These are phyloP conservation scores for Pichia sp. DNA, from an alignment of 1,139 yeast species.

Conservation along the genomic window DNA sequence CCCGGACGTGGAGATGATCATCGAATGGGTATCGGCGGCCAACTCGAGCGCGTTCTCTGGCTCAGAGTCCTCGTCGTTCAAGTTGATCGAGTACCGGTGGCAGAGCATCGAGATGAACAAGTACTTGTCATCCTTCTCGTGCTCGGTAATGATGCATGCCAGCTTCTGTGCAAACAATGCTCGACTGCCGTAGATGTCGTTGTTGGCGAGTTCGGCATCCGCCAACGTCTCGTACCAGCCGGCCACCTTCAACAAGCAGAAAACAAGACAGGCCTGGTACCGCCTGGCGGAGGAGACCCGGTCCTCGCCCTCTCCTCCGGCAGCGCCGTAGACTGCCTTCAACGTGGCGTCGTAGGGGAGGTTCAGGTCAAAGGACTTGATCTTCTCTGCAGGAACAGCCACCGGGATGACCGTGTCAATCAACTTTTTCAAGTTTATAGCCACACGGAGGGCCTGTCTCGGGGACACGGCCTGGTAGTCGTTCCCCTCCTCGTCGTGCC, in stretches of 20 bases:
- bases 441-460: constrained; percentile 68
- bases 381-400: constrained; percentile 46
- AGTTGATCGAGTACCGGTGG: constrained; percentile 64
- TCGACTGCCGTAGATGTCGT: constrained; percentile 56
- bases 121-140: constrained; percentile 55
- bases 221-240: constrained; percentile 71
- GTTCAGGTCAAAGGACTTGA: constrained; percentile 57
- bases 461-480: constrained; percentile 48
- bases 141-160: constrained; percentile 67
- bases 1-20: constrained; percentile 72
- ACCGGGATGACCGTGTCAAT: constrained; percentile 71
- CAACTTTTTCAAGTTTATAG: constrained; percentile 65
- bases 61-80: constrained; percentile 55
- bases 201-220: constrained; percentile 60
- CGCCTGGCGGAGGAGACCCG: constrained; percentile 46
- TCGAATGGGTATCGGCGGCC: constrained; percentile 82
- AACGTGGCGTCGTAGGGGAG: constrained; percentile 58
- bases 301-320: constrained; percentile 67
- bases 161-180: constrained; percentile 67
- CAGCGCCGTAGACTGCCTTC: constrained; percentile 61
- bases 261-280: constrained; percentile 64
- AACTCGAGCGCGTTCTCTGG: constrained; percentile 74
- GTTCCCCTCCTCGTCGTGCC: constrained; percentile 30
- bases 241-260: constrained; percentile 68
- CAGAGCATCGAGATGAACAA: constrained; percentile 74